Base-by-base conservation (phyloP, 805 yeast genomes). In the Jamesozyma rosinii region DNA sequence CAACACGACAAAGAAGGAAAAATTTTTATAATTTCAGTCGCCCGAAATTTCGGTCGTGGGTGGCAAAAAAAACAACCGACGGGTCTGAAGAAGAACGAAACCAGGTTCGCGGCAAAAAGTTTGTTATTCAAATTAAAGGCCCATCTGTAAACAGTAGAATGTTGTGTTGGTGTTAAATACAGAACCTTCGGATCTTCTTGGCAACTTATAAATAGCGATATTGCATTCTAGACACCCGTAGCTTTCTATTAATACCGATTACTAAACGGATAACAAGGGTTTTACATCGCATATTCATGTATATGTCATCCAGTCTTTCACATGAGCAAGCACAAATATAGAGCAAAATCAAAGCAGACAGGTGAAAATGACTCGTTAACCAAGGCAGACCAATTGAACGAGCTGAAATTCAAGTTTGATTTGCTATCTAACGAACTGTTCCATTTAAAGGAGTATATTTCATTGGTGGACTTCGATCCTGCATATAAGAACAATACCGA, bases 401-500 rank as follows among this genome's bases (percentile, higher is more conserved):
- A 70, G 5, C 47, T 77, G 43, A 58, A 71, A 31, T 59, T 71
- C 14, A 63, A 69, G 32, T 76, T 75, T 56, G 75, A 74, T 40
- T 41, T 73, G 4, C 58, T 75, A 21, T 66, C 76, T 0, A 76
- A 77, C 47, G 88, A 83, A 54, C 61, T 82, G 17, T 81, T 76
- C 51, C 86, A 82, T 54, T 60, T 83, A 22, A 64, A 70, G 44
- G 76, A 79, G 50, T 82, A 72, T 55, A 75, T 77, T 18, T 77
- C 85, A 0, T 57, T 81, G 35, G 75, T 71, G 0, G 76, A 75
- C 17, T 83, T 79, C 74, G 74, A 80, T 49, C 88, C 88, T 0
- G 52, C 58, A 14, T 49, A 47, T 38, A 44, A 43, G 17, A 58
- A 64, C 40, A 66, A 68, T 15, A 53, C 64, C 9, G 67, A 65